These are phyloP conservation scores for Citrullus mucosospermus DNA, from an alignment of 306 rosid species.

Conservation along the genomic window DNA sequence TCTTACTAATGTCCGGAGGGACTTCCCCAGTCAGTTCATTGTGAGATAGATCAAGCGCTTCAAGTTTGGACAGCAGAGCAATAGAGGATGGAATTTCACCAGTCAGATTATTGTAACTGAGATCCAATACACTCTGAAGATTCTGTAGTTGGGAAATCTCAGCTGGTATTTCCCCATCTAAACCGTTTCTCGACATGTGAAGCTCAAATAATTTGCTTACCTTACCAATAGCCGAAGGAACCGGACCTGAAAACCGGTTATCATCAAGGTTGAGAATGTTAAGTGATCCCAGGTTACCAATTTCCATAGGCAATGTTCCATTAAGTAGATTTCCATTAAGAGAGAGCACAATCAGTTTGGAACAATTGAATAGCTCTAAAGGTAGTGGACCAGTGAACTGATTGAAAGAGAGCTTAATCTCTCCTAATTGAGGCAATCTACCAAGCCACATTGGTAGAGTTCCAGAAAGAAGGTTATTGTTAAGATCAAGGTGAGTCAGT, in stretches of 20 bases:
- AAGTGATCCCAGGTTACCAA: conserved; percentile 50
- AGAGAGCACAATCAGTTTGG: conserved; percentile 59
- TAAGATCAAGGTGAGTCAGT: conserved; percentile 52
- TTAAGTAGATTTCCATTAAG: conserved; percentile 49
- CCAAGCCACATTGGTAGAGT: conserved; percentile 69
- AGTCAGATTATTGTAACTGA: conserved; percentile 65
- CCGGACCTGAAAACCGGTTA: conserved; percentile 50
- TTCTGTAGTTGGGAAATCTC: conserved; percentile 77
- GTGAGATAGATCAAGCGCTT: conserved; percentile 77
- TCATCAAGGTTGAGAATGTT: conserved; percentile 52
- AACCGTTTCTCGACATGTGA: conserved; percentile 43
- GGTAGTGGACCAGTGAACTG: conserved; percentile 56
- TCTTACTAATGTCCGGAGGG: conserved; percentile 54
- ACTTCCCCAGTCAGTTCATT: conserved; percentile 70
- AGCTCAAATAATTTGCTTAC: conserved; percentile 65
- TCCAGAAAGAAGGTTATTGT: conserved; percentile 55
- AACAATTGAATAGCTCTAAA: conserved; percentile 47
- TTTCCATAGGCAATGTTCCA: conserved; percentile 57
- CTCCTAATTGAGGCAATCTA: conserved; percentile 56
- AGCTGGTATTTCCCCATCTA: conserved; percentile 51
- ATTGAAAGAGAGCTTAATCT: conserved; percentile 69
- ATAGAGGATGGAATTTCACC: conserved; percentile 61
- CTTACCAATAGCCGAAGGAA: conserved; percentile 50
- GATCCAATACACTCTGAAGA: conserved; percentile 74
- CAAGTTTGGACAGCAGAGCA: conserved; percentile 48